Conservation (phyloP, 208 protist species). For the Willaertia magna region DNA sequence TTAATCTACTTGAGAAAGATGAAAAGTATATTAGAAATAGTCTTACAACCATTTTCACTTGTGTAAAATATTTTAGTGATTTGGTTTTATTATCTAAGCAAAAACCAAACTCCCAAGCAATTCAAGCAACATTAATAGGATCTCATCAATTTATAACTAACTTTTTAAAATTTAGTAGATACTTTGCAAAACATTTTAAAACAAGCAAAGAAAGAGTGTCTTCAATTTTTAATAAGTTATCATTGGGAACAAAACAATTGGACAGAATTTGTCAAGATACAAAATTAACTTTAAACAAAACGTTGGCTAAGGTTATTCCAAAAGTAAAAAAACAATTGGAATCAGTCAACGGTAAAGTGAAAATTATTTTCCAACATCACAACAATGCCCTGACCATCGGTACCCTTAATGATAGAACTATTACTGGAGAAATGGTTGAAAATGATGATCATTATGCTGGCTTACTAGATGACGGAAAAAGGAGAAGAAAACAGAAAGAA, state of each 20-base stretch:
- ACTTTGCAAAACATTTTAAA: background rate
- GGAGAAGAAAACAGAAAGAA: background rate
- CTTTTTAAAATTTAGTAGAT: background rate
- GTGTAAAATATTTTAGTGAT: too few relatives aligned
- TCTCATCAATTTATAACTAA: background rate
- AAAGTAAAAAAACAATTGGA: background rate
- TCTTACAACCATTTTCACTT: too few relatives aligned
- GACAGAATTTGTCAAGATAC: background rate
- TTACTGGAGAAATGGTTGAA: background rate
- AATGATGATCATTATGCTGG: background rate
- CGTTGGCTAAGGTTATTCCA: background rate
- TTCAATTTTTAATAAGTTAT: background rate
- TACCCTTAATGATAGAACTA: background rate
- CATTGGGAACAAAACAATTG: background rate
- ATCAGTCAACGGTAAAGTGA: background rate
- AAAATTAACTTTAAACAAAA: background rate
- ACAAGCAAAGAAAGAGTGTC: background rate
- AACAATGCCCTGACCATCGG: background rate
- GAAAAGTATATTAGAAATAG: too few relatives aligned
- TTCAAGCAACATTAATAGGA: background rate
- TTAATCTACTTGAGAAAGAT: too few relatives aligned
- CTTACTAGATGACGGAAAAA: background rate
- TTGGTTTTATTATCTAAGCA: too few relatives aligned
- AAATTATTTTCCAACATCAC: background rate
- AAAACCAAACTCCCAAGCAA: background rate